Base-by-base conservation (phyloP, 495 filamentous ascomycete genomes). In the Aspergillus funiculosus region DNA sequence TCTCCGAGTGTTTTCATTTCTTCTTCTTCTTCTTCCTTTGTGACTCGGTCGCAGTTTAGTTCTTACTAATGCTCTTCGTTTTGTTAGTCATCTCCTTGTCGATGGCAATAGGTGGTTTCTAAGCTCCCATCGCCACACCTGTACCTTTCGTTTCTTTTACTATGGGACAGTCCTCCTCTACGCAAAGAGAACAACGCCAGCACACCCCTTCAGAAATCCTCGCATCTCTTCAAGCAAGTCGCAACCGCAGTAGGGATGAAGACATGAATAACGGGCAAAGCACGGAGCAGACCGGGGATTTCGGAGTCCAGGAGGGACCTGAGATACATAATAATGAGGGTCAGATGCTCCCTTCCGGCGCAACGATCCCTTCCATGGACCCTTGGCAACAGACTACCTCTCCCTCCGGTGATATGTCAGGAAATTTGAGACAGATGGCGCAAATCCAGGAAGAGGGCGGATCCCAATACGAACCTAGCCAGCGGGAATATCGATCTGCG, bases 101-200 rank as follows among this genome's bases (percentile, higher is more conserved):
- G 48, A 65, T 70, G 62, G 63, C 63, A 60, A 54, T 66, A 57
- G 51, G 52, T 50, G 49, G 50, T 38, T 51, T 54, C 30, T 64
- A 58, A 58, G 45, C 42, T 39, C 43, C 43, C 45, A 48, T 42
- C 26, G 42, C 49, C 44, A 56, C 37, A 34, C 48, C 37, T 43
- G 34, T 25, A 38, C 51, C 8, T 43, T 36, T 13, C 22, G 30
- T 55, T 29, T 34, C 39, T 61, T 57, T 56, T 72, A 71, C 64
- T 72, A 73, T 73, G 70, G 70, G 70, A 68, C 70, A 72, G 54
- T 63, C 66, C 52, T 69, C 67, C 21, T 73, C 71, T 36, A 68
- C 68, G 35, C 63, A 66, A 52, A 59, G 67, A 63, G 56, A 67
- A 46, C 56, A 54, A 36, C 61, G 62, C 34, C 58, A 64, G 38